phyloP scores from a whole-genome alignment of 768 basidiomycete genomes.

The Chalciporus pseudorubinellus region DNA sequence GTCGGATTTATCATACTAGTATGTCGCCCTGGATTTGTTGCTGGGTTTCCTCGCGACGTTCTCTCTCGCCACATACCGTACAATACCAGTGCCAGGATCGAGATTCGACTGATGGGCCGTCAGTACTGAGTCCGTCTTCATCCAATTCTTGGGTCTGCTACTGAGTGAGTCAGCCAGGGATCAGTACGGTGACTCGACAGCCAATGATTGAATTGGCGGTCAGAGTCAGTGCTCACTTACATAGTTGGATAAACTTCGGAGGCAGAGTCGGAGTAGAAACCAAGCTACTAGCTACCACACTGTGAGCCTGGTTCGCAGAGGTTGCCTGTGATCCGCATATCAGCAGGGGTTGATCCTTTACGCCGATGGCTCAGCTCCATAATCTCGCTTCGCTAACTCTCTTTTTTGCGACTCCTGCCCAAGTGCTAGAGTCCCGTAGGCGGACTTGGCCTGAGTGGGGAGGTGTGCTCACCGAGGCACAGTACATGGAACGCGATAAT shows the following conservation, averaged over 20 bases:
- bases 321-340: background rate
- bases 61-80: background rate
- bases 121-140: no score
- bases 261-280: no score
- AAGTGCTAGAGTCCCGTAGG: conserved; percentile 39
- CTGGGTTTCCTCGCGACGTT: conserved; percentile 15
- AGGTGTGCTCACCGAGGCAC: conserved; percentile 39
- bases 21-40: background rate
- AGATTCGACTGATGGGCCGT: no score
- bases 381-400: conserved; percentile 32
- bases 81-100: background rate
- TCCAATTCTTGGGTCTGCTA: no score
- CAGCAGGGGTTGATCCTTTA: background rate
- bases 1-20: background rate
- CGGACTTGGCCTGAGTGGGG: conserved; percentile 44
- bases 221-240: no score
- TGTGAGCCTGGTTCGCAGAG: no score
- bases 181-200: no score
- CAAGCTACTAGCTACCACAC: no score
- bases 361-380: background rate
- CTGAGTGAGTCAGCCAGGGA: no score
- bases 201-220: no score
- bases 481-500: conserved; percentile 44
- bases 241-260: no score
- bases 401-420: conserved; percentile 47